phyloP scores from a whole-genome alignment of 2,329 filamentous ascomycete genomes.

The Metarhizium anisopliae region DNA sequence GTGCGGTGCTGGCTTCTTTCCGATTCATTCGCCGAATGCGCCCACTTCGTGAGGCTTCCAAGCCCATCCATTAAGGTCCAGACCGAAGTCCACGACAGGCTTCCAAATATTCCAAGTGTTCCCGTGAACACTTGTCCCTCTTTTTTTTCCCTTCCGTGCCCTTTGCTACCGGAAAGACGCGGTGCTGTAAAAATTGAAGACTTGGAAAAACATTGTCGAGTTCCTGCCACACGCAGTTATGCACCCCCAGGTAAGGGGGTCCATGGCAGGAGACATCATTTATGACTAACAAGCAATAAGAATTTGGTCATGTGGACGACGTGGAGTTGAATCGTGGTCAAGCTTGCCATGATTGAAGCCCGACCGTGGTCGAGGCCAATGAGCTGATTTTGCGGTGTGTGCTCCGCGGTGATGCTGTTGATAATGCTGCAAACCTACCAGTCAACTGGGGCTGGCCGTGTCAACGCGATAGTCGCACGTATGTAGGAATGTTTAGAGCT shows the following conservation, averaged over 20 bases:
- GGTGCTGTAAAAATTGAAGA: background rate
- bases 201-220: too few relatives aligned
- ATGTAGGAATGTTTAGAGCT: too few relatives aligned
- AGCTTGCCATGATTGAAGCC: background rate
- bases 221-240: background rate
- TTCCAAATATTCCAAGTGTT: background rate
- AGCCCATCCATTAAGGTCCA: background rate
- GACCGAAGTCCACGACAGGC: constrained; percentile 1
- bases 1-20: constrained; percentile 4
- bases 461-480: too few relatives aligned
- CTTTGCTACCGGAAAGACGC: background rate
- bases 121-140: background rate
- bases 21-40: constrained; percentile 5
- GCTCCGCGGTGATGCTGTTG: background rate
- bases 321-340: background rate
- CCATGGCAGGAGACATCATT: background rate
- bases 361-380: background rate
- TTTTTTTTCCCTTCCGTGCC: background rate
- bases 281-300: too few relatives aligned
- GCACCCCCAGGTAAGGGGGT: background rate
- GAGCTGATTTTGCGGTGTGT: background rate
- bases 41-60: background rate
- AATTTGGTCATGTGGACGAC: background rate
- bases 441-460: background rate
- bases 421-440: background rate